Percentiles rank a stretch among this genome's conserved stretches.
phyloP scores from a whole-genome alignment of 805 yeast species.

The Blastobotrys terrestris region DNA sequence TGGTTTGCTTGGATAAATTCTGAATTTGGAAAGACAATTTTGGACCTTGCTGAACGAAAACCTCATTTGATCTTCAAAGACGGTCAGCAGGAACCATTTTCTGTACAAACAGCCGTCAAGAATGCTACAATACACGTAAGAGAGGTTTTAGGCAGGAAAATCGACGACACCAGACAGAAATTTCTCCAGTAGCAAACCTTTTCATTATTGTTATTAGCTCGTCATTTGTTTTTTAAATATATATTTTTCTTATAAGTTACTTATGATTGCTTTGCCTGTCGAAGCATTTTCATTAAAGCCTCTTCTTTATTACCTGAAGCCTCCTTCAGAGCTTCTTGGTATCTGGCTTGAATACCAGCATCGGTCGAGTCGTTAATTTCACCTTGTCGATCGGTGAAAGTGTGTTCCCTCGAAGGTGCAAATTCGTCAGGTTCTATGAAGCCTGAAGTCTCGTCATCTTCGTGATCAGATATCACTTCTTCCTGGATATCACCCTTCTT shows the following conservation, averaged over 20 bases:
- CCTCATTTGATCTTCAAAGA: constrained; percentile 50
- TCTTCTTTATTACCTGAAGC: neutral
- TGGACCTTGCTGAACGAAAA: constrained; percentile 64
- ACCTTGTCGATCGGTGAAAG: constrained; percentile 15
- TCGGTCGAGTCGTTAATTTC: constrained; percentile 15
- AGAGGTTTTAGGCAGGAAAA: neutral
- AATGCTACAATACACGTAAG: neutral
- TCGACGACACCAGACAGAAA: neutral
- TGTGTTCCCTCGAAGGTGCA: constrained; percentile 15
- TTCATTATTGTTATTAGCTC: neutral
- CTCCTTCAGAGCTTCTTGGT: constrained; percentile 55
- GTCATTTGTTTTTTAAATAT: neutral
- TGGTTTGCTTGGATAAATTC: constrained; percentile 97
- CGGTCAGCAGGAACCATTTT: neutral
- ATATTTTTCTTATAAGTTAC: neutral
- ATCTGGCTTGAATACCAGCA: constrained; percentile 54
- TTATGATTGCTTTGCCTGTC: neutral
- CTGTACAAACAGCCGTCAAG: neutral
- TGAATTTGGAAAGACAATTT: constrained; percentile 82
- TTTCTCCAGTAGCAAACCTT: neutral
- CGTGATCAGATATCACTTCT: constrained; percentile 50
- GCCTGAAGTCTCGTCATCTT: constrained; percentile 38
- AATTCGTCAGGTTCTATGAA: constrained; percentile 28
- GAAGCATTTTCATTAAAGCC: neutral
- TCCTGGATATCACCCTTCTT: constrained; percentile 43